These are phyloP conservation scores for Phytophthora quininea DNA, from an alignment of 352 stramenopile species.

Conservation along the genomic window DNA sequence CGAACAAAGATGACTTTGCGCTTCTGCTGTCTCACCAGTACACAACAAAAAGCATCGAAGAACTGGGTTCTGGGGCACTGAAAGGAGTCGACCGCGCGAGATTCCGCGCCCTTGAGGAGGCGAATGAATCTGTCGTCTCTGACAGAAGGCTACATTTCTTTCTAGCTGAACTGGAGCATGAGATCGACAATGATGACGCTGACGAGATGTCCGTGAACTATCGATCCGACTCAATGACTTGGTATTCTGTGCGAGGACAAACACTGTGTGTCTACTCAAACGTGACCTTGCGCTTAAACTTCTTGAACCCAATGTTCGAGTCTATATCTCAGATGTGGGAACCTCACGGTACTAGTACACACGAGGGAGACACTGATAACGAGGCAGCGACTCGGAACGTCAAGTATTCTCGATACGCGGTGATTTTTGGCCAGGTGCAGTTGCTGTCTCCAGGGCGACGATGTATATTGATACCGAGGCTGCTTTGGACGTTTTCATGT, in stretches of 20 bases:
- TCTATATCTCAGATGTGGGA: constrained; percentile 20
- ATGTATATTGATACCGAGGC: too few relatives aligned
- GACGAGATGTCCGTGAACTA: background rate
- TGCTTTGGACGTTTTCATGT: too few relatives aligned
- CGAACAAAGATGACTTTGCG: constrained; percentile 41
- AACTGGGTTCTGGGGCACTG: constrained; percentile 12
- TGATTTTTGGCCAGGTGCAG: constrained; percentile 13
- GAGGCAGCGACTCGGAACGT: constrained; percentile 24
- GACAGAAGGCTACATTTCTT: constrained; percentile 18
- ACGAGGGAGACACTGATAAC: constrained; percentile 26
- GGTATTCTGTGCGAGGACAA: constrained; percentile 7
- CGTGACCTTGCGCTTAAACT: constrained; percentile 7
- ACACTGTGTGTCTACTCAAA: background rate
- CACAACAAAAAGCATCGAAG: constrained; percentile 16
- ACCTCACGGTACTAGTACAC: constrained; percentile 12
- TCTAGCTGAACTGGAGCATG: constrained; percentile 13
- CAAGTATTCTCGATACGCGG: constrained; percentile 19
- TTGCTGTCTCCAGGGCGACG: background rate
- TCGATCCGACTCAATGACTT: constrained; percentile 8
- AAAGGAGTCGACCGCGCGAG: constrained; percentile 18
- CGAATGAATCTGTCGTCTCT: constrained; percentile 1
- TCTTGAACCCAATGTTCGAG: constrained; percentile 28
- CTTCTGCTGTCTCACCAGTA: constrained; percentile 26
- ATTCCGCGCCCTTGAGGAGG: constrained; percentile 12
- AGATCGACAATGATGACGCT: background rate